These are phyloP conservation scores for Tuctoria greenei DNA, from an alignment of 176 grass and related monocot species.

Conservation along the genomic window DNA sequence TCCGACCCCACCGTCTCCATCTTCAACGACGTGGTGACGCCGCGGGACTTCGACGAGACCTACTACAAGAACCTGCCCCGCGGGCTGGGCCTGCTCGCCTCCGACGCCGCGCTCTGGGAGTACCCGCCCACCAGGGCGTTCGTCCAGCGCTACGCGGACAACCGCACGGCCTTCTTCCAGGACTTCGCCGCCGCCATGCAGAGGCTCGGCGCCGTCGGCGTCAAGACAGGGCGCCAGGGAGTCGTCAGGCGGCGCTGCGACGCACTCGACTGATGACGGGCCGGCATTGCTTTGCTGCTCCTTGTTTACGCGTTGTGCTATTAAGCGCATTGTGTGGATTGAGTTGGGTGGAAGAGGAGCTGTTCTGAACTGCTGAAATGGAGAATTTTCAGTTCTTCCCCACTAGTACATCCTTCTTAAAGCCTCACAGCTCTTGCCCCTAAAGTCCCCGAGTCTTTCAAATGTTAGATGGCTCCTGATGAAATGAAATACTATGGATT, in stretches of 20 bases:
- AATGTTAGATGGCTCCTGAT: too few relatives aligned
- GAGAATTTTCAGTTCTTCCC: too few relatives aligned
- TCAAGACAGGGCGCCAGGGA: conserved; percentile 69
- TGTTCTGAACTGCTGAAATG: too few relatives aligned
- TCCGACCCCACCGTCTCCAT: conserved; percentile 69
- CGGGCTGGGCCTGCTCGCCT: conserved; percentile 72
- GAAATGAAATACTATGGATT: too few relatives aligned
- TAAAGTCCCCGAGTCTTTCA: too few relatives aligned
- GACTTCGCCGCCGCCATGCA: conserved; percentile 81
- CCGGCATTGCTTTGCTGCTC: neutral
- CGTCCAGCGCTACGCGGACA: conserved; percentile 65
- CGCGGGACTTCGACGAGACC: conserved; percentile 66
- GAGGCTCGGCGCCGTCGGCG: conserved; percentile 75
- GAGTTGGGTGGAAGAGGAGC: neutral
- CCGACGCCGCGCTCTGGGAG: conserved; percentile 68
- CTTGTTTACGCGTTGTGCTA: too few relatives aligned
- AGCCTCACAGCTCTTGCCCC: too few relatives aligned
- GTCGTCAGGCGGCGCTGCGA: conserved; percentile 82
- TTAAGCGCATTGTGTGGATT: too few relatives aligned
- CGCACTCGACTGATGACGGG: conserved; percentile 50
- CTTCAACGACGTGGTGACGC: conserved; percentile 91
- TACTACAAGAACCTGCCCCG: conserved; percentile 85
- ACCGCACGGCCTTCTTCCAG: conserved; percentile 88
- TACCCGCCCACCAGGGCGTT: conserved; percentile 58
- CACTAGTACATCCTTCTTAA: too few relatives aligned